phyloP scores from a whole-genome alignment of 2,329 filamentous ascomycete genomes.

The Anthostomella pinea region DNA sequence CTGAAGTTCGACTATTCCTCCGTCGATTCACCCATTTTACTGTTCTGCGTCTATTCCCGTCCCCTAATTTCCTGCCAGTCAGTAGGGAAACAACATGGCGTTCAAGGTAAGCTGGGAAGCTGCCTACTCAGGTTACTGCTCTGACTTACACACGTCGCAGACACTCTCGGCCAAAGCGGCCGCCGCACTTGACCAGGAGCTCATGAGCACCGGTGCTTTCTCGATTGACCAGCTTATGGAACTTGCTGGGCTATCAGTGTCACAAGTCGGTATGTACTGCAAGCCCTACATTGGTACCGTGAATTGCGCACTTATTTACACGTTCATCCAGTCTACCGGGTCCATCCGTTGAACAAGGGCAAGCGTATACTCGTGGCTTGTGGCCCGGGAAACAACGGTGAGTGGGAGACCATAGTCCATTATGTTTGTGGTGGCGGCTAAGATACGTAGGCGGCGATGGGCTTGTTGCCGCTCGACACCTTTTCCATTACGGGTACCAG shows the following conservation, averaged over 20 bases:
- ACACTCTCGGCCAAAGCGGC: conserved; percentile 86
- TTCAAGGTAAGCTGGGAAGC: conserved; percentile 21
- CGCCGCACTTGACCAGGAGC: conserved; percentile 83
- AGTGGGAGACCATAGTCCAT: no score
- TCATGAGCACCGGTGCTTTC: conserved; percentile 86
- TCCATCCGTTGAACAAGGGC: conserved; percentile 74
- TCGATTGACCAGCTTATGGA: conserved; percentile 98
- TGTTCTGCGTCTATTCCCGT: neutral
- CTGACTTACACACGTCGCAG: conserved; percentile 42
- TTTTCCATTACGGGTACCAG: conserved; percentile 87
- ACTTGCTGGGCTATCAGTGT: conserved; percentile 86
- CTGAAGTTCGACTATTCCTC: no score
- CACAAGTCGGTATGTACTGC: conserved; percentile 68
- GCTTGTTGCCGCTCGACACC: conserved; percentile 87
- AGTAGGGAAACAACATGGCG: conserved; percentile 18
- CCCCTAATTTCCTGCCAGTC: conserved; percentile 8
- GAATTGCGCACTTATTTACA: no score
- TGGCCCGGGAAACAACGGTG: conserved; percentile 75
- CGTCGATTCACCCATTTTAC: no score
- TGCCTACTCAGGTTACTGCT: neutral
- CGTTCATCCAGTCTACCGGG: conserved; percentile 74
- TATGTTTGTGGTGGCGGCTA: no score
- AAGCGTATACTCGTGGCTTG: conserved; percentile 81
- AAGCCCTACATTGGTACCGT: no score
- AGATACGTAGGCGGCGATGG: conserved; percentile 83